phyloP scores from a whole-genome alignment of 2,329 filamentous ascomycete species.

The Epichloe sp. region DNA sequence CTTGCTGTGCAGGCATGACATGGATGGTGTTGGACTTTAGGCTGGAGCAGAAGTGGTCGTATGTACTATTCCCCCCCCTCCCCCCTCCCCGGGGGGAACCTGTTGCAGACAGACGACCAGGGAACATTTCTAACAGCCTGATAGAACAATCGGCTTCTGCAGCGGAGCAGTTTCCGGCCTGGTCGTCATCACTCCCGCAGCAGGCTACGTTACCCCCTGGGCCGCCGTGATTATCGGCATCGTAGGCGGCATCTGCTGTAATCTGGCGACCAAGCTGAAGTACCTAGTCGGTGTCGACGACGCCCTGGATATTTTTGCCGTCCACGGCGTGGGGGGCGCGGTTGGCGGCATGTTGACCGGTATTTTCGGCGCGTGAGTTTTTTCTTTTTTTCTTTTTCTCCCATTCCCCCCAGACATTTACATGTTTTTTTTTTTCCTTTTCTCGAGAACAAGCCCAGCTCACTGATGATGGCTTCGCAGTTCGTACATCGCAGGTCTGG shows the following conservation, averaged over 20 bases:
- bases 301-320: slow-evolving; percentile 80
- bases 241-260: slow-evolving; percentile 53
- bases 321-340: slow-evolving; percentile 81
- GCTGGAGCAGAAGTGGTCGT: slow-evolving; percentile 72
- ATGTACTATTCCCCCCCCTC: not conserved
- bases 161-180: slow-evolving; percentile 78
- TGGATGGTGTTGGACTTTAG: slow-evolving; percentile 83
- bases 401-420: not conserved
- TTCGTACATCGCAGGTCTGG: slow-evolving; percentile 60
- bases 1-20: slow-evolving; percentile 65
- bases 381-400: not conserved
- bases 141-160: slow-evolving; percentile 84
- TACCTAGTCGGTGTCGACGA: slow-evolving; percentile 66
- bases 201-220: slow-evolving; percentile 64
- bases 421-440: not conserved
- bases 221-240: slow-evolving; percentile 45
- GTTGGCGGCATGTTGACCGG: slow-evolving; percentile 68
- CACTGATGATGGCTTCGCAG: slow-evolving; percentile 17
- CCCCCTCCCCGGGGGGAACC: not conserved
- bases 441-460: slow-evolving; percentile 6
- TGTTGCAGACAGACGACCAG: not conserved
- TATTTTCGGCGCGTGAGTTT: slow-evolving; percentile 56
- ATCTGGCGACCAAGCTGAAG: slow-evolving; percentile 79
- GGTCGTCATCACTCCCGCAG: slow-evolving; percentile 74
- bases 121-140: not conserved